Base-by-base conservation (phyloP, 768 basidiomycete species). In the Hortiboletus campestris region DNA sequence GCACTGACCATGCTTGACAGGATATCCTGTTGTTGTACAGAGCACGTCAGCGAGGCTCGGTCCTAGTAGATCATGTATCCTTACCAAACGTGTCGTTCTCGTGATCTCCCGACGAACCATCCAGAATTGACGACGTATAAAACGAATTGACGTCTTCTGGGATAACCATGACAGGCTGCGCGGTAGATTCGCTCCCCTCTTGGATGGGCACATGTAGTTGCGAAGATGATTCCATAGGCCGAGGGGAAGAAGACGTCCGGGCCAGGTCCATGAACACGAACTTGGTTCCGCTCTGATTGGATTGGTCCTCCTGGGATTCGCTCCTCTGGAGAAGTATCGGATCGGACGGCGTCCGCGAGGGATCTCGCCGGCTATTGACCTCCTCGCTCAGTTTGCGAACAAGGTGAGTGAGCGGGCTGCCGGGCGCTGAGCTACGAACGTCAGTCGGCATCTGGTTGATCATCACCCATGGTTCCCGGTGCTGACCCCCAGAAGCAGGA, bases 311-410 rank as follows among this genome's bases (percentile, higher is more conserved):
- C 45, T 49, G 56, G 1, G 52, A 29, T 12, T 55, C 63, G 25
- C 43, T 54, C 29, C 42, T 53, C 49, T 64, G 63, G 4, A 38
- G 19, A 36, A 25, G 51, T 2, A 40, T 49, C n/a, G 40, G n/a
- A 53, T 51, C 61, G 3, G 59, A 61, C 6, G 49, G 64, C 14
- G 51, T 56, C 38, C 46, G 56, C 14, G 55, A 58, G 6, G 42
- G n/a, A 38, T 49, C 46, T 22, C 58, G 66, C 28, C 67, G 49
- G 39, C 68, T 72, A 16, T 67, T 68, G 12, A 76, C 65, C 49
- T 73, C 71, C 46, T 69, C 70, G n/a, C 71, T 72, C 44, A 79
- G 63, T 51, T 75, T 78, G 9, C 75, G 76, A 31, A 75, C 69
- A 19, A 77, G 72, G 10, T 66, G 67, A 8, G 68, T 65, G 13